Evolutionary conservation across 768 basidiomycete species (phyloP), one percentile per base, ranked within the genome.

Genomic region (Tulasnella sp.): DNA sequence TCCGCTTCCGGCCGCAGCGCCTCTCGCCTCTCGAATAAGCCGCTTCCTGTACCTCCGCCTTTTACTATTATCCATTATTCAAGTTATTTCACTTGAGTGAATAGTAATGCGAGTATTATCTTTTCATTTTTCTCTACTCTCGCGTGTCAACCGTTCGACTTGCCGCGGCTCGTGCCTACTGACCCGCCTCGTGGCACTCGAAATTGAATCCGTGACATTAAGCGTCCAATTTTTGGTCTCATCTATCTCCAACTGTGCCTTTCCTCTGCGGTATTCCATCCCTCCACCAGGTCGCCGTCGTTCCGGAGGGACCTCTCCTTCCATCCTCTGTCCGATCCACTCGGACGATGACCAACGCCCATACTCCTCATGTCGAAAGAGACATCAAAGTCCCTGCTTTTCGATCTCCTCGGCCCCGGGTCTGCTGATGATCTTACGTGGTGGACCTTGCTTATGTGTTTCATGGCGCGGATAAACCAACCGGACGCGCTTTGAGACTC

Each of bases 1-100:
- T 61, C 57, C 57, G 57, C 57, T 61, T 61, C 57, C 57, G n/a
- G 57, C 57, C n/a, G 57, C 57, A 61, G 46, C 46, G 20, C 46
- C n/a, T 15, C 29, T 18, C 55, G 3, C n/a, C 29, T 29, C 57
- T 13, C 57, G n/a, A 61, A 55, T 55, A 26, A 55, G 57, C 57
- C n/a, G 29, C 23, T 26, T 61, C 4, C 10, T 61, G 57, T 61
- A 61, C 57, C 57, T 61, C 4, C 29, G 29, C 57, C 57, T 23
- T 61, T 61, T 29, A 29, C 57, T n/a, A 61, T 61, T n/a, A 6
- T 61, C 57, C 57, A 23, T 11, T n/a, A 16, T n/a, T 26, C n/a
- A 9, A 23, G 10, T 61, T 3, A 18, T 2, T 48, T 20, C 46
- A 18, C 46, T 48, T 48, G 46, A 48, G 18, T 18, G 16, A 48